Evolutionary conservation across 371 early-diverging fungal genomes (phyloP).

Genomic region (Mortierella sp.): DNA sequence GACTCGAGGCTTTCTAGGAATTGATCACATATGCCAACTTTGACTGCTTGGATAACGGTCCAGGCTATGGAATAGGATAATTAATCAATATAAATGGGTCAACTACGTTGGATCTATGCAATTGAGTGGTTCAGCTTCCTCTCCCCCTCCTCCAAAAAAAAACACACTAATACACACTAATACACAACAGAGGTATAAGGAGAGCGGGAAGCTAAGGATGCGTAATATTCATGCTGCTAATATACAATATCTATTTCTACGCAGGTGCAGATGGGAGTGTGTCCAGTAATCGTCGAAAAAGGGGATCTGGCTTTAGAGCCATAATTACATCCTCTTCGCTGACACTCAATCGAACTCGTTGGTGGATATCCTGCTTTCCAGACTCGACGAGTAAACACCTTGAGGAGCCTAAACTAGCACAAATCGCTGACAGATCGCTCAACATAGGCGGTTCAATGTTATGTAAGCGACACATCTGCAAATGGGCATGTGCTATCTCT

Average conservation of each 20-base stretch:
- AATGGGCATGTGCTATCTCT: constrained; percentile 70
- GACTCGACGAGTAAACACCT: constrained; percentile 75
- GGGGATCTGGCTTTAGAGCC: constrained; percentile 75
- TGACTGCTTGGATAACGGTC: no score
- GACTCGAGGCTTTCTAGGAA: no score
- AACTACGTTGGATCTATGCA: no score
- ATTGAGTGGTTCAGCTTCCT: no score
- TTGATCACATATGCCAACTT: no score
- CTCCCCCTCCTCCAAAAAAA: no score
- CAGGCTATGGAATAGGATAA: no score
- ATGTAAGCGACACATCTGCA: constrained; percentile 76
- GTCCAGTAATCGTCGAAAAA: constrained; percentile 65
- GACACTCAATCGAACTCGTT: constrained; percentile 78
- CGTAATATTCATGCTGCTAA: background rate
- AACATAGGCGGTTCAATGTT: constrained; percentile 70
- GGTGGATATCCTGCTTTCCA: constrained; percentile 78
- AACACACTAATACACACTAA: no score
- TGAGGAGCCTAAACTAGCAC: constrained; percentile 77
- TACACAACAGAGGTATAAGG: background rate
- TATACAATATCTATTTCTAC: background rate
- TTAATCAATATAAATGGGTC: no score
- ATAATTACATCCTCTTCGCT: constrained; percentile 81
- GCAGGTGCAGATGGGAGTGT: constrained; percentile 32
- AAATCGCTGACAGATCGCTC: constrained; percentile 75
- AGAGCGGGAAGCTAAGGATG: background rate